These are phyloP conservation scores for Extremus antarcticus DNA, from an alignment of 495 filamentous ascomycete species.

Conservation along the genomic window DNA sequence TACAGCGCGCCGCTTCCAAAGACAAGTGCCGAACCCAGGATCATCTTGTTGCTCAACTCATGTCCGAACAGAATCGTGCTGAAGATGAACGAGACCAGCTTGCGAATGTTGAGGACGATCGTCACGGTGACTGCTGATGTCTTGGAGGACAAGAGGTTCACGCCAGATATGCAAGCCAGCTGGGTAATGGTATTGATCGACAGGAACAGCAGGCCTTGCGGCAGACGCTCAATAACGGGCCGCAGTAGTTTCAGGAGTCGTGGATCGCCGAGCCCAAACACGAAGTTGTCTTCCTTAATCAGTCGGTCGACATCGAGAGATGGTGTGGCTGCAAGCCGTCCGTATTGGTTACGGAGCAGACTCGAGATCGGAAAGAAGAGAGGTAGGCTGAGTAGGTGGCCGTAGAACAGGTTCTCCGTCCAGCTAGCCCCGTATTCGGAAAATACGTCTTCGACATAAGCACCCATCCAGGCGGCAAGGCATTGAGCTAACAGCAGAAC, in stretches of 20 bases:
- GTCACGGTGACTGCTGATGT: constrained; percentile 90
- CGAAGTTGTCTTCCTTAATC: not conserved
- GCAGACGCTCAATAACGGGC: constrained; percentile 33
- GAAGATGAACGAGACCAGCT: constrained; percentile 79
- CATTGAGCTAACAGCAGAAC: constrained; percentile 84
- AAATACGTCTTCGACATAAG: constrained; percentile 88
- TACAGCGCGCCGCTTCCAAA: constrained; percentile 84
- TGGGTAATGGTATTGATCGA: constrained; percentile 80
- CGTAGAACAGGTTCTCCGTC: constrained; percentile 95
- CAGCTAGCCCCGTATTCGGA: constrained; percentile 75
- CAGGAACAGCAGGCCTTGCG: constrained; percentile 62
- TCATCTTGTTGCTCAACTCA: constrained; percentile 56
- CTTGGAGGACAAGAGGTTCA: constrained; percentile 76
- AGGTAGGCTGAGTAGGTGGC: constrained; percentile 67
- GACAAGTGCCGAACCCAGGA: constrained; percentile 71
- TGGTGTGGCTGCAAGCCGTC: constrained; percentile 37
- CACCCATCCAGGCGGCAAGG: constrained; percentile 84
- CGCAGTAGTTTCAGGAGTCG: constrained; percentile 22
- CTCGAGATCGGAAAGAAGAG: constrained; percentile 43
- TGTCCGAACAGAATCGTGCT: constrained; percentile 95
- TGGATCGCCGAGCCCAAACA: constrained; percentile 27
- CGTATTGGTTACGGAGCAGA: constrained; percentile 40
- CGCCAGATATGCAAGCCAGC: constrained; percentile 86
- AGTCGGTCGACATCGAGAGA: constrained; percentile 19
- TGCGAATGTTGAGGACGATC: constrained; percentile 88